Evolutionary conservation across 2,329 filamentous ascomycete genomes (phyloP), one percentile per base, ranked within the genome.

Genomic region (Fusarium illudens): DNA sequence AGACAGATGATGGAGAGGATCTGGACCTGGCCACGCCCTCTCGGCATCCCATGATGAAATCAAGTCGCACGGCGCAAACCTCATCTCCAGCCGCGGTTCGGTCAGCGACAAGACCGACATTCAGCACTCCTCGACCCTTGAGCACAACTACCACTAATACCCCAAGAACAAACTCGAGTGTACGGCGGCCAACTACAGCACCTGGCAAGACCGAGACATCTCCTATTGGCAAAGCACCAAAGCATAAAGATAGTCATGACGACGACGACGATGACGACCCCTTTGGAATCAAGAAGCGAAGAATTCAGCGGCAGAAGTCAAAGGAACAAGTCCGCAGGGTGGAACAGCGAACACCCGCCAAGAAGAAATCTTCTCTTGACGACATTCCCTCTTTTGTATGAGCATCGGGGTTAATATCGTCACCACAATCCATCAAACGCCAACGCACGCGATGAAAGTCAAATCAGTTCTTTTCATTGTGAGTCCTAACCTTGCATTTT

Each of bases 341-440:
- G 2, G 61, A 64, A 56, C 65, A 67, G 4, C 62, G 36, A 27
- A 42, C 60, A 20, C 37, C 65, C 3, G 12, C 62, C 11, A 74
- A 60, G 7, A 73, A 69, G 39, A 44, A 3, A 15, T 49, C 64
- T 8, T 60, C 69, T 6, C 68, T 71, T n/a, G 75, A 78, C 39
- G 72, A 72, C n/a, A 80, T 81, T 61, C 79, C 79, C 6, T 76
- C 77, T 5, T 80, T 80, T 62, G 66, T 79, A 62, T 80, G 65
- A 77, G 33, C 44, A 44, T 6, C 22, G 25, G 9, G 19, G 46
- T 12, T 4, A 10, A n/a, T 51, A n/a, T 13, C 7, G 9, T 25
- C 13, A 34, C 25, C 17, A 25, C 30, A 4, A 19, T 19, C 7
- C n/a, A 20, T 15, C 17, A 39, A 32, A 6, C 22, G 11, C 17